Evolutionary conservation across 306 rosid genomes (phyloP), one percentile per base, ranked within the genome.

Genomic region (Lathyrus tuberosus): DNA sequence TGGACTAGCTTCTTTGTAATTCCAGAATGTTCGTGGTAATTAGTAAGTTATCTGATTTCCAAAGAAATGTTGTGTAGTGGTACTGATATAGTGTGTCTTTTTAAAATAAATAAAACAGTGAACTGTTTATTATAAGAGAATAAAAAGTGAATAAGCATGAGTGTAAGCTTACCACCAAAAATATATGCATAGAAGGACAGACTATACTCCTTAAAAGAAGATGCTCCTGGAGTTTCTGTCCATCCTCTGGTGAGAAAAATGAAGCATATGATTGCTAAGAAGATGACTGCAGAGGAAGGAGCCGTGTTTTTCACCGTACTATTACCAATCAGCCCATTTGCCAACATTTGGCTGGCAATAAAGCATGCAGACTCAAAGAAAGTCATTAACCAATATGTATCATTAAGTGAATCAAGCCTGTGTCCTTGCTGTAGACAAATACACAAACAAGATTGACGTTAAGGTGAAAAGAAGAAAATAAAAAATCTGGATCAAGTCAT

Each of bases 381-480:
- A 78, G 84, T 83, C 97, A 94, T 94, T 62, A 91, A 80, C 99
- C 99, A 94, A 87, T 84, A 91, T 20, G 92, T 84, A 60, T 94
- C 99, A 53, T 84, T 89, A 61, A 91, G 83, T 62, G 87, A 76
- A 77, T 94, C 97, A 54, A 77, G 94, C 74, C 97, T 80, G 88
- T 91, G 88, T 60, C 92, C 96, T 86, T 85, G 89, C 97, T 91
- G 95, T 81, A 87, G 73, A 81, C 8, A 65, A 71, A 73, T 35
- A 66, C 51, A 48, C 54, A 42, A 66, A 40, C 31, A 63, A 77
- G 33, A 67, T 63, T 67, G 70, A 41, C 15, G 18, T 73, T 41
- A 48, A 53, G 48, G 47, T 1, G 16, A 67, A 68, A 72, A 57
- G 20, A 67, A 51, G 31, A 8, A 2, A 2, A n/a, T n/a, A 56